Evolutionary conservation across 345 rosid species (phyloP).

Genomic region (Bretschneidera sinensis): DNA sequence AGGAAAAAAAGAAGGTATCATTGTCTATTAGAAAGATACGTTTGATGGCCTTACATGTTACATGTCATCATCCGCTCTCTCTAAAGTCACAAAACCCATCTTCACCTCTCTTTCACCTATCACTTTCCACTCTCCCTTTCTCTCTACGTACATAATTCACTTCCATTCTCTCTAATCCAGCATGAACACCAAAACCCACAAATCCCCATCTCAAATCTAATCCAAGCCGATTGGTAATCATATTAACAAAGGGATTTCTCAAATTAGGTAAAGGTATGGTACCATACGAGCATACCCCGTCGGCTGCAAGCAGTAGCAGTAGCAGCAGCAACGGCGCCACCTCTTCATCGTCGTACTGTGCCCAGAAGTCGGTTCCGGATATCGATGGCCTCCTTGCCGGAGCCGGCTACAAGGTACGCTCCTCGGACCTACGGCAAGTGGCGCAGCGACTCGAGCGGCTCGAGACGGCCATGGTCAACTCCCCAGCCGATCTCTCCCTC

Average conservation of each 20-base stretch:
- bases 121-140: not conserved
- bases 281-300: constrained; percentile 22
- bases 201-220: not conserved
- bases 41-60: not conserved
- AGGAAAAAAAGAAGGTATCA: not conserved
- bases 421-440: constrained; percentile 52
- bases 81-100: not conserved
- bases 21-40: not conserved
- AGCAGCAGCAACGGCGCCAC: constrained; percentile 22
- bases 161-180: not conserved
- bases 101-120: not conserved
- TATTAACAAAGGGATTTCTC: too few relatives aligned
- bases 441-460: constrained; percentile 60
- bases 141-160: not conserved
- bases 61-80: not conserved
- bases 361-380: constrained; percentile 18
- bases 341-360: constrained; percentile 30
- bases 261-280: constrained; percentile 25
- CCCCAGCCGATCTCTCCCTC: constrained; percentile 36
- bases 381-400: constrained; percentile 54
- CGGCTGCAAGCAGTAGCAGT: constrained; percentile 9
- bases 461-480: constrained; percentile 54
- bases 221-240: not conserved
- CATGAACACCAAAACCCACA: not conserved
- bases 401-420: constrained; percentile 58